A percentile compares a stretch with the other conserved stretches of the same genome.
phyloP scores from a whole-genome alignment of 106 monocot genomes.

The Gastrodia elata region DNA sequence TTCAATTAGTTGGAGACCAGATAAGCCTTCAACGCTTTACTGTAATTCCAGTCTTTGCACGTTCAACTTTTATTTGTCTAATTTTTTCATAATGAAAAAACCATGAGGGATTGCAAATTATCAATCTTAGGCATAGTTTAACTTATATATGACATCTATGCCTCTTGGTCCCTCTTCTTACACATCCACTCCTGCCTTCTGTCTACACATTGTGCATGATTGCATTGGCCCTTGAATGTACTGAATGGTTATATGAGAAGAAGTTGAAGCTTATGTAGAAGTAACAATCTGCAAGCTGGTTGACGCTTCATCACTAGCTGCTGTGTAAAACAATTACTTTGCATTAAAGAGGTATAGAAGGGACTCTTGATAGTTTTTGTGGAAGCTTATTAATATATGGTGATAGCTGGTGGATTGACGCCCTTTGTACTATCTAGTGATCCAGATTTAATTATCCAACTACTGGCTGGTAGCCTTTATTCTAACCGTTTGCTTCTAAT shows the following conservation, averaged over 20 bases:
- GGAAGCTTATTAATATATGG: constrained; percentile 59
- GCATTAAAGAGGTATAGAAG: constrained; percentile 67
- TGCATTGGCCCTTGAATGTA: background rate
- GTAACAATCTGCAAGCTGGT: constrained; percentile 51
- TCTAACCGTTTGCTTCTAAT: constrained; percentile 70
- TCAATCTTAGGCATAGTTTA: background rate
- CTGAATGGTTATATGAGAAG: constrained; percentile 43
- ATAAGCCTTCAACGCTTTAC: constrained; percentile 87
- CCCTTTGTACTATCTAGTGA: constrained; percentile 49
- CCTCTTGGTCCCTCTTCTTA: background rate
- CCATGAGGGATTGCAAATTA: background rate
- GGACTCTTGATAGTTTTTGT: constrained; percentile 76
- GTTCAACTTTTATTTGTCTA: background rate
- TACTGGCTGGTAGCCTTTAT: constrained; percentile 76
- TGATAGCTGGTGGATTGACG: constrained; percentile 31
- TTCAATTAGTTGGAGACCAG: constrained; percentile 91
- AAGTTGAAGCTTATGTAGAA: constrained; percentile 43
- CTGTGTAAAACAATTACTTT: constrained; percentile 76
- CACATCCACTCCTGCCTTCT: background rate
- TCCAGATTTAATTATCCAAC: constrained; percentile 51
- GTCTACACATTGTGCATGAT: background rate
- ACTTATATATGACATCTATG: background rate
- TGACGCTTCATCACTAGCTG: constrained; percentile 74
- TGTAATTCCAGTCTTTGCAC: constrained; percentile 41
- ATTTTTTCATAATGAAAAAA: background rate